Evolutionary conservation across 257 asterid species (phyloP), one percentile per base, ranked within the genome.

Genomic region (Solanum appendiculatum): DNA sequence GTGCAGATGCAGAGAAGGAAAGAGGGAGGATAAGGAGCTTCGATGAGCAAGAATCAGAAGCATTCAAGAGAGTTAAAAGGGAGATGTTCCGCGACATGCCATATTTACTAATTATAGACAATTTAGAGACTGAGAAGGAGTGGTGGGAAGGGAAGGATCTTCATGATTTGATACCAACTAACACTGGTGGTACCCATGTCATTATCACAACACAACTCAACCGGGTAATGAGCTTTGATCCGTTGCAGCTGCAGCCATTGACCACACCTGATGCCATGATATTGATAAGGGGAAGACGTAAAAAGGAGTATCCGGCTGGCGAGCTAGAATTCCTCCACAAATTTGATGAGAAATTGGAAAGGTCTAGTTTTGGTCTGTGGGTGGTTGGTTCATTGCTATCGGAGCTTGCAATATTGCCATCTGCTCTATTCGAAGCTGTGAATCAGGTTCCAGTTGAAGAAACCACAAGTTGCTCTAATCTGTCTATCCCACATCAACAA

Each of bases 131-230:
- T 1, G 98, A 96, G 88, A 92, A 92, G 84, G 99, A 96, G 87
- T 95, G 99, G 99, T 96, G 99, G 98, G 98, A 96, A 64, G 98
- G 96, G 3, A 96, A 93, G 87, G 98, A 96, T 90, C 89, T 96
- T 15, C 96, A 93, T 66, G 98, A 96, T 75, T 88, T 96, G 58
- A 91, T 96, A 18, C 99, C 98, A 6, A 87, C 98, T 84, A 94
- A 95, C 90, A 93, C 98, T 0, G 98, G 98, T 7, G 98, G 97
- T 25, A 93, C 98, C 36, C 98, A 96, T 86, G 97, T 95, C 13
- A 93, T 96, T 48, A 92, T 95, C 92, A 95, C 98, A 13, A 93
- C 97, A 7, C 88, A 97, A 88, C 94, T 95, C 39, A 51, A 94
- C 0, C 87, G 87, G 73, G 94, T 93, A 36, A 93, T 93, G 98